These are phyloP conservation scores for Leptographium procerum DNA, from an alignment of 2,329 filamentous ascomycete genomes.

Conservation along the genomic window DNA sequence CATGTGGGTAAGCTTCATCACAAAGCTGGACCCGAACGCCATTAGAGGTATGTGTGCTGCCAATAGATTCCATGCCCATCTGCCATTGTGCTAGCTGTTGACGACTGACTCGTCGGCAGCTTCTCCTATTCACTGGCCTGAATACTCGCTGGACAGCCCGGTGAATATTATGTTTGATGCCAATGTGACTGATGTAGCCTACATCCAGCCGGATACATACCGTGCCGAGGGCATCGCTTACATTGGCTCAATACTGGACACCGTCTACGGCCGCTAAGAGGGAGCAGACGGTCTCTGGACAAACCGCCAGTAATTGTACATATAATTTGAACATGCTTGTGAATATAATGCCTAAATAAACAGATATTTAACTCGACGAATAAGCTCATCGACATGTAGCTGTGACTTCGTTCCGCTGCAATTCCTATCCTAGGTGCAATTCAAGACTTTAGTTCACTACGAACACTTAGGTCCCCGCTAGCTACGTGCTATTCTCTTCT, in stretches of 20 bases:
- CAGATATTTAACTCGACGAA: no score
- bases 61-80: neutral
- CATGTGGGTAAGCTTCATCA: slow-evolving; percentile 41
- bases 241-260: neutral
- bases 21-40: slow-evolving; percentile 31
- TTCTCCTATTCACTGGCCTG: neutral
- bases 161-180: slow-evolving; percentile 39
- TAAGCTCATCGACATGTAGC: no score
- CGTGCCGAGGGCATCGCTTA: slow-evolving; percentile 28
- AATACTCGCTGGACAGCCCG: slow-evolving; percentile 35
- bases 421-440: no score
- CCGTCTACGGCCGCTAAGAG: neutral
- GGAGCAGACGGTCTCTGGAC: neutral
- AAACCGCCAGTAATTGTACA: neutral
- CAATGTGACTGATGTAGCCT: slow-evolving; percentile 26
- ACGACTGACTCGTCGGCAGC: neutral
- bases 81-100: neutral
- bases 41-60: neutral
- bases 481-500: no score
- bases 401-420: no score
- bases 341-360: neutral
- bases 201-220: slow-evolving; percentile 33
- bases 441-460: no score
- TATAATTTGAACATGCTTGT: neutral
- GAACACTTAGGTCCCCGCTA: no score